phyloP scores from a whole-genome alignment of 1,139 yeast genomes.

The Eremothecium cymbalariae region DNA sequence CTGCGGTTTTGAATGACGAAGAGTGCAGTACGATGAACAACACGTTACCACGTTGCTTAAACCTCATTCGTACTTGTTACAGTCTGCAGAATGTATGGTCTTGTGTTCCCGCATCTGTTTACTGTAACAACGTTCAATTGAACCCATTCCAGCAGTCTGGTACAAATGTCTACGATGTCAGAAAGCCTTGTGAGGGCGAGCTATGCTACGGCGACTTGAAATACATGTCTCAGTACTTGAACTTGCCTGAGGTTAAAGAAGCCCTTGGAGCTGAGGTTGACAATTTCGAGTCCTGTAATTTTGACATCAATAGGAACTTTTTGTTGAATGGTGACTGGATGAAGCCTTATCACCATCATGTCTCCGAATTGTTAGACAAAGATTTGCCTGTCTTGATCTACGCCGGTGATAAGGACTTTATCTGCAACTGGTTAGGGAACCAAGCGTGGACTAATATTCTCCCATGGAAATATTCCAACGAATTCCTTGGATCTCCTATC shows the following conservation, averaged over 20 bases:
- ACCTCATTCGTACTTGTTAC: conserved; percentile 76
- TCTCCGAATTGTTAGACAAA: conserved; percentile 46
- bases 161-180: conserved; percentile 85
- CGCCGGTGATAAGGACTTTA: conserved; percentile 82
- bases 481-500: conserved; percentile 40
- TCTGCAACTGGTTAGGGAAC: conserved; percentile 83
- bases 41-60: conserved; percentile 71
- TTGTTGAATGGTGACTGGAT: conserved; percentile 86
- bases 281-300: conserved; percentile 73
- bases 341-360: conserved; percentile 70
- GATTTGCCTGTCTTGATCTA: conserved; percentile 65
- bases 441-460: conserved; percentile 70
- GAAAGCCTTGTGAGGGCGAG: conserved; percentile 76
- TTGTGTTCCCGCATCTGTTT: conserved; percentile 88
- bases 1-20: conserved; percentile 60
- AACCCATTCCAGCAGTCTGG: conserved; percentile 89
- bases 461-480: conserved; percentile 55
- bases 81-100: conserved; percentile 70
- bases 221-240: conserved; percentile 61
- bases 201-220: conserved; percentile 72
- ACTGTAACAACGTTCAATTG: conserved; percentile 82
- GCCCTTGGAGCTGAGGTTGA: conserved; percentile 93
- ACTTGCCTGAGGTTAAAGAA: conserved; percentile 58
- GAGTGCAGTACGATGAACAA: conserved; percentile 72
- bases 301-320: conserved; percentile 75